Conservation (phyloP, 176 grass and related monocot species). For the Guadua angustifolia region DNA sequence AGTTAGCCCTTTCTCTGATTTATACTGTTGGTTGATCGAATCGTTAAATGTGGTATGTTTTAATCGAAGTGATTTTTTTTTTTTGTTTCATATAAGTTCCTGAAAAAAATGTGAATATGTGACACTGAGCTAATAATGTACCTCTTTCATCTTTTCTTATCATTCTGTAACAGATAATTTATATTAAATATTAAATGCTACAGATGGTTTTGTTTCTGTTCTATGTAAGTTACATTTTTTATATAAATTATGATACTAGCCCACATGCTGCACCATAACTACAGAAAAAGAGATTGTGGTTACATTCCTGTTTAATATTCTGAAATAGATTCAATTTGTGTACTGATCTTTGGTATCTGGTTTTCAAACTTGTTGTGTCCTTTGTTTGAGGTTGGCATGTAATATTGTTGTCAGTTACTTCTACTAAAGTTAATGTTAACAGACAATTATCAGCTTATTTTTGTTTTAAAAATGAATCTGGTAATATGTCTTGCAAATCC, state of each 20-base stretch:
- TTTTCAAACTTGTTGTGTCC: not conserved
- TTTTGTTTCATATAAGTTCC: constrained; percentile 16
- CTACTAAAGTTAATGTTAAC: constrained; percentile 16
- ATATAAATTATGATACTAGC: not conserved
- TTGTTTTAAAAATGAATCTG: constrained; percentile 24
- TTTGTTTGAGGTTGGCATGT: constrained; percentile 20
- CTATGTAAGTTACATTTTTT: not conserved
- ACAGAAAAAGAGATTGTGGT: not conserved
- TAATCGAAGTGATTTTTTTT: not conserved
- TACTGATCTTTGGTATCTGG: not conserved
- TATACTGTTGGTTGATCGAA: constrained; percentile 25
- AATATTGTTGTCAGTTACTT: constrained; percentile 14
- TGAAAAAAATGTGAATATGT: not conserved
- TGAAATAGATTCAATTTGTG: not conserved
- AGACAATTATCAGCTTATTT: not conserved
- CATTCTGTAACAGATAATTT: constrained; percentile 30
- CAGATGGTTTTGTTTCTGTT: constrained; percentile 23
- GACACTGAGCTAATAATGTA: constrained; percentile 3
- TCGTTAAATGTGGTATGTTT: not conserved
- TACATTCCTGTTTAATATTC: constrained; percentile 20
- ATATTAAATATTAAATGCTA: not conserved
- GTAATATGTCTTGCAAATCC: constrained; percentile 22
- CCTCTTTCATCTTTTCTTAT: constrained; percentile 1
- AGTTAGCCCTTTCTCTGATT: constrained; percentile 17
- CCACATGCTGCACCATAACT: not conserved